Percentiles rank a stretch among this genome's conserved stretches.
phyloP scores from a whole-genome alignment of 306 rosid species.

The Astragalus glycyphyllos region DNA sequence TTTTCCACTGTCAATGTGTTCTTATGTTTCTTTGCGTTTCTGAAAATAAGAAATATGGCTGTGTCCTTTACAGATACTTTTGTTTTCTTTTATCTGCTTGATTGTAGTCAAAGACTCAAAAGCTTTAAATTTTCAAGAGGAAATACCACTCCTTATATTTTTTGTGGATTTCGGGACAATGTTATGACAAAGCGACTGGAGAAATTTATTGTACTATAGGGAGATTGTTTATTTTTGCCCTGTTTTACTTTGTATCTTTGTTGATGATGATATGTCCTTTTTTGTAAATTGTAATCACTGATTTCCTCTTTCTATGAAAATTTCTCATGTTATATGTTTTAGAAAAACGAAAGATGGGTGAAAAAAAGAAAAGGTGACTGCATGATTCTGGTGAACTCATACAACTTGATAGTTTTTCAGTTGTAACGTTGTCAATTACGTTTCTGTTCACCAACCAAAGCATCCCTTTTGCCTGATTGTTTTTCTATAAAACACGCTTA shows the following conservation, averaged over 20 bases:
- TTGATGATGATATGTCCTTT: constrained; percentile 16
- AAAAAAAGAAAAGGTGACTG: neutral
- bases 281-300: neutral
- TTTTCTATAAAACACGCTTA: constrained; percentile 31
- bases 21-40: constrained; percentile 24
- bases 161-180: constrained; percentile 13
- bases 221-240: constrained; percentile 30
- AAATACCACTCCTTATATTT: constrained; percentile 21
- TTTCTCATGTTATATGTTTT: neutral
- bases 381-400: neutral
- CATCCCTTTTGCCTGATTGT: constrained; percentile 34
- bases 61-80: constrained; percentile 19
- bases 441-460: constrained; percentile 5
- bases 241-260: constrained; percentile 21
- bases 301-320: neutral
- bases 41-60: constrained; percentile 33
- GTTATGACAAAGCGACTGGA: constrained; percentile 15
- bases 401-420: constrained; percentile 16
- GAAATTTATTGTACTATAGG: constrained; percentile 21
- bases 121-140: constrained; percentile 18
- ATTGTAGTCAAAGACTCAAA: constrained; percentile 1
- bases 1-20: constrained; percentile 1
- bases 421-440: constrained; percentile 27
- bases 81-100: constrained; percentile 30
- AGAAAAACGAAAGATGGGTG: neutral